A percentile compares a stretch with the other conserved stretches of the same genome.
Conservation (phyloP, 2,329 filamentous ascomycete genomes). For the Didymella lethalis region DNA sequence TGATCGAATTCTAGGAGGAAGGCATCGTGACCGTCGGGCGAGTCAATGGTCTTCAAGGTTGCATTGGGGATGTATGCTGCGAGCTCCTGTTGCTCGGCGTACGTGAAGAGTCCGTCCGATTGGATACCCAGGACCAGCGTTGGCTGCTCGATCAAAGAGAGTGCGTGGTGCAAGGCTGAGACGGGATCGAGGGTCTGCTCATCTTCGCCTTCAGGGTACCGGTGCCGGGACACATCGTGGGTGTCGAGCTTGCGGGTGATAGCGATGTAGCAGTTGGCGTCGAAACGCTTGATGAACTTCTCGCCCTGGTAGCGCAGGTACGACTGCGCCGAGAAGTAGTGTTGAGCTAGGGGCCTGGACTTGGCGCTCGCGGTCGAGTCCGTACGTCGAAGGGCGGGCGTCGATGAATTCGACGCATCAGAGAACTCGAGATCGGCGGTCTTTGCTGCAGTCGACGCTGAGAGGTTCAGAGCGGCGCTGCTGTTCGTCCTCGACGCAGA, state of each 20-base stretch:
- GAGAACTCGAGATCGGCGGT: slow-evolving; percentile 58
- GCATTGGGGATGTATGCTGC: slow-evolving; percentile 81
- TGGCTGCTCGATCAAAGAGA: slow-evolving; percentile 85
- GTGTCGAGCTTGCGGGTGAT: slow-evolving; percentile 98
- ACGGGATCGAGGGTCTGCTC: slow-evolving; percentile 62
- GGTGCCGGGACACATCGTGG: slow-evolving; percentile 87
- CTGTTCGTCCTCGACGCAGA: slow-evolving; percentile 48
- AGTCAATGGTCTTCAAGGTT: slow-evolving; percentile 85
- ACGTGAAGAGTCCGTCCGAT: slow-evolving; percentile 94
- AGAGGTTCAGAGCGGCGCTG: slow-evolving; percentile 32
- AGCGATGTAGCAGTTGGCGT: slow-evolving; percentile 98
- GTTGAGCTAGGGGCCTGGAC: slow-evolving; percentile 58
- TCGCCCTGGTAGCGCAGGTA: slow-evolving; percentile 95
- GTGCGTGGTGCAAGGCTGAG: slow-evolving; percentile 66
- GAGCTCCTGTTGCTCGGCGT: slow-evolving; percentile 93
- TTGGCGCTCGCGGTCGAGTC: slow-evolving; percentile 35
- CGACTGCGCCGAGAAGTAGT: slow-evolving; percentile 98
- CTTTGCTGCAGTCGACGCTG: slow-evolving; percentile 28
- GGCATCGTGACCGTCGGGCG: slow-evolving; percentile 93
- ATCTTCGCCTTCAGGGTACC: slow-evolving; percentile 55
- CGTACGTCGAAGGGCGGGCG: slow-evolving; percentile 35
- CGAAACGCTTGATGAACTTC: slow-evolving; percentile 97
- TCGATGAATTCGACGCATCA: slow-evolving; percentile 48
- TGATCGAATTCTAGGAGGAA: slow-evolving; percentile 97
- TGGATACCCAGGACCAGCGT: slow-evolving; percentile 93